These are phyloP conservation scores for Jaapia argillacea DNA, from an alignment of 768 basidiomycete species.

Conservation along the genomic window DNA sequence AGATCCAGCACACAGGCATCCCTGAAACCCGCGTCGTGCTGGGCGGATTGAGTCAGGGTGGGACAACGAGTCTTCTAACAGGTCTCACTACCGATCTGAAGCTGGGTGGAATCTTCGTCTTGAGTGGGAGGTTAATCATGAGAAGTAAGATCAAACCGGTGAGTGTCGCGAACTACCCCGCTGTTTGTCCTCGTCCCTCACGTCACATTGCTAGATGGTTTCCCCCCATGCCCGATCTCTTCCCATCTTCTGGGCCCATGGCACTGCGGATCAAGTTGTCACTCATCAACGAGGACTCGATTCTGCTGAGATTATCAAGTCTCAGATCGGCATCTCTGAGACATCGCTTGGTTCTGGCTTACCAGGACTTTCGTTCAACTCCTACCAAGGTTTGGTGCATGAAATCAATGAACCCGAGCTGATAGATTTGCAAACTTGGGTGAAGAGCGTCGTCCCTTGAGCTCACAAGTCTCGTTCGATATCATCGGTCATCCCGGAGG, in stretches of 20 bases:
- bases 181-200: background rate
- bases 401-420: slow-evolving; percentile 55
- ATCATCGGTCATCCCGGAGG: too few relatives aligned
- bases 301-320: slow-evolving; percentile 48
- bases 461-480: too few relatives aligned
- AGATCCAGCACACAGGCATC: slow-evolving; percentile 65
- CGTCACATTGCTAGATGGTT: slow-evolving; percentile 31
- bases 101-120: slow-evolving; percentile 61
- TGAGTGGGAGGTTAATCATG: slow-evolving; percentile 79
- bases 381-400: slow-evolving; percentile 63
- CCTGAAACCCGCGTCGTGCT: slow-evolving; percentile 65
- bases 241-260: slow-evolving; percentile 86
- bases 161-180: slow-evolving; percentile 11
- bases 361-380: slow-evolving; percentile 55
- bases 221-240: slow-evolving; percentile 46
- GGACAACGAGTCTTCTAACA: slow-evolving; percentile 62
- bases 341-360: slow-evolving; percentile 16
- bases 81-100: slow-evolving; percentile 58
- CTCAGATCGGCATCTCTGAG: slow-evolving; percentile 38
- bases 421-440: slow-evolving; percentile 59
- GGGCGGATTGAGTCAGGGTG: slow-evolving; percentile 88
- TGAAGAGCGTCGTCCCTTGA: slow-evolving; percentile 37
- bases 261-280: slow-evolving; percentile 67
- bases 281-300: slow-evolving; percentile 38
- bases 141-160: slow-evolving; percentile 57